These are phyloP conservation scores for Aspergillus sp. DNA, from an alignment of 2,329 filamentous ascomycete species.

Conservation along the genomic window DNA sequence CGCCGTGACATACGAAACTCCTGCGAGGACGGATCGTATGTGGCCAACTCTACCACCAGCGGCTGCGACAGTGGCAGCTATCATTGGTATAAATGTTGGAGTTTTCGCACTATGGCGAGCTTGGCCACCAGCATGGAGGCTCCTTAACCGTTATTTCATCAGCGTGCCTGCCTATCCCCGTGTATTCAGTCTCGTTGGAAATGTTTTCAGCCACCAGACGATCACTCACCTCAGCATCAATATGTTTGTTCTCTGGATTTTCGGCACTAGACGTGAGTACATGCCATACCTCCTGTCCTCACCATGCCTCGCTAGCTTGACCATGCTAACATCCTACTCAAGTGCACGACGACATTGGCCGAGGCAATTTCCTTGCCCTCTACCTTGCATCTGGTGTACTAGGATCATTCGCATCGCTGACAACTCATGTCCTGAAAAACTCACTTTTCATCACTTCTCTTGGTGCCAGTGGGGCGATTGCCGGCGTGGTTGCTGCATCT, in stretches of 20 bases:
- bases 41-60: slow-evolving; percentile 52
- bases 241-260: slow-evolving; percentile 54
- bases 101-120: slow-evolving; percentile 55
- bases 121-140: slow-evolving; percentile 53
- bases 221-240: slow-evolving; percentile 54
- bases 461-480: slow-evolving; percentile 53
- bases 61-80: slow-evolving; percentile 50
- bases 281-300: background rate
- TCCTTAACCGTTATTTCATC: slow-evolving; percentile 58
- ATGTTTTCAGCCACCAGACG: slow-evolving; percentile 58
- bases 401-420: slow-evolving; percentile 49
- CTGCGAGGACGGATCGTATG: slow-evolving; percentile 48
- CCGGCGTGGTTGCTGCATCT: slow-evolving; percentile 51
- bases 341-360: slow-evolving; percentile 57
- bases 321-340: background rate
- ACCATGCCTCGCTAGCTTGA: background rate
- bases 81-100: slow-evolving; percentile 52
- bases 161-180: slow-evolving; percentile 54
- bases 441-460: slow-evolving; percentile 48
- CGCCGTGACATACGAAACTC: slow-evolving; percentile 50
- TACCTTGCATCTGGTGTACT: slow-evolving; percentile 50
- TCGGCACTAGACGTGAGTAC: slow-evolving; percentile 51
- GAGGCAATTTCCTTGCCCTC: slow-evolving; percentile 56
- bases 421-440: slow-evolving; percentile 44
- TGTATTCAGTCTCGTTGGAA: slow-evolving; percentile 53